Evolutionary conservation across 257 asterid genomes (phyloP).

Genomic region (Mentha longifolia): DNA sequence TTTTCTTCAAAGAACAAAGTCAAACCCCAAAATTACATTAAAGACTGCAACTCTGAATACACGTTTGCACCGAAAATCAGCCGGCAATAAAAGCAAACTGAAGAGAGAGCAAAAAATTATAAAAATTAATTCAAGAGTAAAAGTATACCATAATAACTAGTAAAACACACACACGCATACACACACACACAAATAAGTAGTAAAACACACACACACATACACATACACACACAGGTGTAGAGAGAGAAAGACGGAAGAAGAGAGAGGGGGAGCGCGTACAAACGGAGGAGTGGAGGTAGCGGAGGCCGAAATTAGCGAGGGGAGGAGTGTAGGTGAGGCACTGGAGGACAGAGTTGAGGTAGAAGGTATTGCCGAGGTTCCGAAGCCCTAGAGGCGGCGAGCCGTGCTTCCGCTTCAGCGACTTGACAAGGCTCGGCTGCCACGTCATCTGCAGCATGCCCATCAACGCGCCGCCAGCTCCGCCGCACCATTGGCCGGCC

Average conservation of each 20-base stretch:
- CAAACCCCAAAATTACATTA: slow-evolving; percentile 11
- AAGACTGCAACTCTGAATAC: slow-evolving; percentile 1
- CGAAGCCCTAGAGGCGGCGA: slow-evolving; percentile 89
- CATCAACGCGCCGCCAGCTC: slow-evolving; percentile 66
- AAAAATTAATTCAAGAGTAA: background rate
- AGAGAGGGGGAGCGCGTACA: slow-evolving; percentile 48
- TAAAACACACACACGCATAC: no score
- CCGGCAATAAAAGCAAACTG: background rate
- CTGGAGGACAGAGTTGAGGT: slow-evolving; percentile 97
- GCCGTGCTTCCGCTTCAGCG: slow-evolving; percentile 76
- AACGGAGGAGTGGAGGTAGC: slow-evolving; percentile 74
- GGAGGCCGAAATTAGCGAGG: slow-evolving; percentile 89
- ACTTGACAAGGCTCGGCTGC: slow-evolving; percentile 79
- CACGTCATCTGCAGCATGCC: slow-evolving; percentile 97
- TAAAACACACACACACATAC: no score
- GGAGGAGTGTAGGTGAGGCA: slow-evolving; percentile 98
- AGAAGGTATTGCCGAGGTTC: slow-evolving; percentile 94
- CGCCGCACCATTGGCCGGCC: slow-evolving; percentile 63
- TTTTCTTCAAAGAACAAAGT: slow-evolving; percentile 14
- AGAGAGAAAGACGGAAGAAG: background rate
- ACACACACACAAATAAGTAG: background rate
- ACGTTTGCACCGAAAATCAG: background rate
- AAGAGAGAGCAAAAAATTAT: background rate
- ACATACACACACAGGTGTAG: background rate
- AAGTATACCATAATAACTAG: background rate